Evolutionary conservation across 306 rosid genomes (phyloP).

Genomic region (Prunus persica): Prunus_persica_NCBIv2 NC_034009.1:33523001-33523500

Average conservation of each 20-base stretch:
- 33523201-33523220: conserved; percentile 29
- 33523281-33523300: neutral
- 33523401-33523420: too few relatives aligned
- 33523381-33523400: too few relatives aligned
- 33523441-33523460: too few relatives aligned
- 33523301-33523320: neutral
- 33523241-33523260: neutral
- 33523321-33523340: neutral
- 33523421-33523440: too few relatives aligned
- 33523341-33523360: neutral
- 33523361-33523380: neutral
- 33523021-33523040: neutral
- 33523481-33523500: too few relatives aligned
- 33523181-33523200: conserved; percentile 40
- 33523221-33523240: conserved; percentile 42
- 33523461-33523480: too few relatives aligned
- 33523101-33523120: conserved; percentile 10
- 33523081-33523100: neutral
- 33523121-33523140: neutral
- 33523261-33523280: neutral
- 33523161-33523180: conserved; percentile 12
- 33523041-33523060: neutral
- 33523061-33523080: neutral
- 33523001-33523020: neutral
- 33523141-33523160: conserved; percentile 4